Evolutionary conservation across 805 yeast genomes (phyloP).

Genomic region (Clavispora asparagi): DNA sequence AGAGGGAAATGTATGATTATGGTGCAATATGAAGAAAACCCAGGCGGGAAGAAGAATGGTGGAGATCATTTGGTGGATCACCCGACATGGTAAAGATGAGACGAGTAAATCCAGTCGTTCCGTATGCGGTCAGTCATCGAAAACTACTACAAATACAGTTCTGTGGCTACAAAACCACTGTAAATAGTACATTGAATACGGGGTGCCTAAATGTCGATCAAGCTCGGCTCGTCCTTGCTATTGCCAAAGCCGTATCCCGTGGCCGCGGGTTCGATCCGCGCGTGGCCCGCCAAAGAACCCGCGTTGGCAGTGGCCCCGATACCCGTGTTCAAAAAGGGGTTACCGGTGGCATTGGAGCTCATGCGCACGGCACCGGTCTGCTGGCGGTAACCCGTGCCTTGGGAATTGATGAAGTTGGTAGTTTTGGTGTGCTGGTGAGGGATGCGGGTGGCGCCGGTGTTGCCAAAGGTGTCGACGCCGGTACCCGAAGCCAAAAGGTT

Average conservation of each 20-base stretch:
- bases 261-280: slow-evolving; percentile 64
- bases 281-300: slow-evolving; percentile 28
- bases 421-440: slow-evolving; percentile 91
- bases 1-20: no score
- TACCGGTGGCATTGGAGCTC: slow-evolving; percentile 40
- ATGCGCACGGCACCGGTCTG: slow-evolving; percentile 27
- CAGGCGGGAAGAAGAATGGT: no score
- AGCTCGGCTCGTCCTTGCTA: slow-evolving; percentile 47
- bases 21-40: no score
- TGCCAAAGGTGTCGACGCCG: slow-evolving; percentile 91
- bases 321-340: slow-evolving; percentile 64
- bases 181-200: no score
- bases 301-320: slow-evolving; percentile 30
- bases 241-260: slow-evolving; percentile 97
- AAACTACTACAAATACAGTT: no score
- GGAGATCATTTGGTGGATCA: no score
- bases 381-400: slow-evolving; percentile 76
- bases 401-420: slow-evolving; percentile 75
- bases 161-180: no score
- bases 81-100: no score
- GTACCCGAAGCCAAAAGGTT: slow-evolving; percentile 78
- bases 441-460: slow-evolving; percentile 74
- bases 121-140: no score
- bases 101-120: no score
- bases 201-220: slow-evolving; percentile 36